phyloP scores from a whole-genome alignment of 768 basidiomycete species.

The Tulasnella sp. region DNA sequence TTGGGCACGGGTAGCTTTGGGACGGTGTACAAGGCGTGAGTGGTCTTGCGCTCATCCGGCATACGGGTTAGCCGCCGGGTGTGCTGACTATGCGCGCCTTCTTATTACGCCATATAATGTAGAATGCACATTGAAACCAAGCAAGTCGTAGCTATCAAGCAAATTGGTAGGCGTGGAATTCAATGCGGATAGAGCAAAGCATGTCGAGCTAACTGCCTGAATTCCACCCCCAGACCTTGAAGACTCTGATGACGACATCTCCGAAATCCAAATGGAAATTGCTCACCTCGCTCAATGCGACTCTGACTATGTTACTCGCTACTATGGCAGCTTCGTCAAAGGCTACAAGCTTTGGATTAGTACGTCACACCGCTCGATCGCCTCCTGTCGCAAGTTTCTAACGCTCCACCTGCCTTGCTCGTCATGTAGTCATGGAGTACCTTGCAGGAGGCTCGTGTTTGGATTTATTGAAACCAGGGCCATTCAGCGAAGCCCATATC shows the following conservation, averaged over 20 bases:
- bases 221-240: slow-evolving; percentile 68
- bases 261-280: slow-evolving; percentile 98
- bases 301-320: slow-evolving; percentile 92
- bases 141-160: slow-evolving; percentile 95
- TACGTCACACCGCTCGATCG: slow-evolving; percentile 27
- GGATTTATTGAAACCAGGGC: slow-evolving; percentile 87
- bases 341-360: slow-evolving; percentile 96
- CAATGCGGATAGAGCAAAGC: background rate
- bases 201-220: background rate
- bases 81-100: background rate
- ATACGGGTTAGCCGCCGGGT: background rate
- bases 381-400: background rate
- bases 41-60: background rate
- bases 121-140: slow-evolving; percentile 86
- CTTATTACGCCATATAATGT: background rate
- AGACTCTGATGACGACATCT: slow-evolving; percentile 97
- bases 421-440: slow-evolving; percentile 79
- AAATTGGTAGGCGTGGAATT: slow-evolving; percentile 65
- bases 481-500: slow-evolving; percentile 89
- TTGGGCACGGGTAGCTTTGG: slow-evolving; percentile 98
- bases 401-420: background rate
- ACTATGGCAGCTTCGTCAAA: slow-evolving; percentile 95
- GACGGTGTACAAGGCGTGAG: slow-evolving; percentile 87
- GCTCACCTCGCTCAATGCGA: slow-evolving; percentile 93
- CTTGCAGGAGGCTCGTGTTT: slow-evolving; percentile 98